A percentile compares a stretch with the other conserved stretches of the same genome.
Evolutionary conservation across 2,329 filamentous ascomycete genomes (phyloP).

Genomic region (Aspergillus bombycis): DNA sequence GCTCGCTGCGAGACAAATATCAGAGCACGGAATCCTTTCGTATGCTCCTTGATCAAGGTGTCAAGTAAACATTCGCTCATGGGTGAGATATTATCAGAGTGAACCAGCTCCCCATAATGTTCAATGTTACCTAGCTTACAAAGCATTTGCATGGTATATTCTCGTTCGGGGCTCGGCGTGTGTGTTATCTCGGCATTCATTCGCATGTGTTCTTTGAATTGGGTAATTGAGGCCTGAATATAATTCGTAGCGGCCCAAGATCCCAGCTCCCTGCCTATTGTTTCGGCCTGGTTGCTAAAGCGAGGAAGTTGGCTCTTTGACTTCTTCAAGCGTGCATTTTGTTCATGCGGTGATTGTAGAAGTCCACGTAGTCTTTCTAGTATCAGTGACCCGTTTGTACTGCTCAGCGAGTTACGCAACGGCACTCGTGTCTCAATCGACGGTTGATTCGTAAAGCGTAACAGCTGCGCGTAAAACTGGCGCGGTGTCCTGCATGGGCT

Average conservation of each 20-base stretch:
- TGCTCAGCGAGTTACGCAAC: background rate
- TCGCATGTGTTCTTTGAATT: background rate
- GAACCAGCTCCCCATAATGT: background rate
- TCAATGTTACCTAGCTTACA: background rate
- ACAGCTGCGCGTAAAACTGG: background rate
- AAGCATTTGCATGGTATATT: background rate
- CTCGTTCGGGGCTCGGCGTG: background rate
- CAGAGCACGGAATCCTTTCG: conserved; percentile 8
- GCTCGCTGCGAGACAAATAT: conserved; percentile 9
- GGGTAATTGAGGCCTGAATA: background rate
- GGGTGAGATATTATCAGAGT: background rate
- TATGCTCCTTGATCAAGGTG: conserved; percentile 2
- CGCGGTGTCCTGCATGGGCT: conserved; percentile 10
- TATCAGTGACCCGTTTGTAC: background rate
- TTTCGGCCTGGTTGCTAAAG: background rate
- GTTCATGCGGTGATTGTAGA: background rate
- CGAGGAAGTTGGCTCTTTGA: background rate
- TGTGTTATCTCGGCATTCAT: background rate
- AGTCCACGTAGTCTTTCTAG: background rate
- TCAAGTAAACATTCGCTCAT: background rate
- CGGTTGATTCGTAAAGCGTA: background rate
- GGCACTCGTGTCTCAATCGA: background rate
- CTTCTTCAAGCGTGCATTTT: background rate
- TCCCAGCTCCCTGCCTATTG: background rate
- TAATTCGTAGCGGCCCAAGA: background rate